Percentiles rank a stretch among this genome's conserved stretches.
These are phyloP conservation scores for Backusella luteola DNA, from an alignment of 192 early-diverging fungal genomes.

Conservation along the genomic window DNA sequence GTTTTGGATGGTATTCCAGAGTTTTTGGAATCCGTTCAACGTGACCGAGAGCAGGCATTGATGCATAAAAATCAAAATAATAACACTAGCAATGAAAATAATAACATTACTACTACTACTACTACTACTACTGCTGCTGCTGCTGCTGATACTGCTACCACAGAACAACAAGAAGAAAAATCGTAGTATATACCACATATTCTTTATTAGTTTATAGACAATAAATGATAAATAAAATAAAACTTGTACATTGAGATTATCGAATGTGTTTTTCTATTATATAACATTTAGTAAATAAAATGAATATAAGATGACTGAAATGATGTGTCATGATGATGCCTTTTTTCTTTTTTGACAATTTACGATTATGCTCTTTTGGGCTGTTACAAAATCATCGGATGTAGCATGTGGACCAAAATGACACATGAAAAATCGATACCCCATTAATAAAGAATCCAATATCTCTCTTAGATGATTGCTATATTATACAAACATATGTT, in stretches of 20 bases:
- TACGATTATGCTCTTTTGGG: not conserved
- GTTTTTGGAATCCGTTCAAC: conserved; percentile 20
- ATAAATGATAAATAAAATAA: not conserved
- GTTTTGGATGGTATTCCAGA: conserved; percentile 17
- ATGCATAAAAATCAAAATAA: conserved; percentile 12
- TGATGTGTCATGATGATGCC: not conserved
- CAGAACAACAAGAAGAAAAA: not conserved
- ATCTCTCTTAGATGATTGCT: no score
- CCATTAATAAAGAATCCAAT: no score
- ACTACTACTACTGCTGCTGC: not conserved
- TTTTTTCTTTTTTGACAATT: not conserved
- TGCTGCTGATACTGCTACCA: no score
- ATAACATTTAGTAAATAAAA: not conserved
- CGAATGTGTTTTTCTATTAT: no score
- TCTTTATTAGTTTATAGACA: not conserved
- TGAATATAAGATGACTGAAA: not conserved
- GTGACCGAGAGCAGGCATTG: conserved; percentile 28
- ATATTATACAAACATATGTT: no score
- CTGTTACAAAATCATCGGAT: no score
- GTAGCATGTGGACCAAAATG: no score
- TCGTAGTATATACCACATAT: not conserved
- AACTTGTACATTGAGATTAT: not conserved
- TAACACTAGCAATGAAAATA: not conserved
- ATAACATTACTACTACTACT: not conserved
- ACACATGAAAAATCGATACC: no score